These are phyloP conservation scores for Collybiopsis confluens DNA, from an alignment of 768 basidiomycete species.

Conservation along the genomic window DNA sequence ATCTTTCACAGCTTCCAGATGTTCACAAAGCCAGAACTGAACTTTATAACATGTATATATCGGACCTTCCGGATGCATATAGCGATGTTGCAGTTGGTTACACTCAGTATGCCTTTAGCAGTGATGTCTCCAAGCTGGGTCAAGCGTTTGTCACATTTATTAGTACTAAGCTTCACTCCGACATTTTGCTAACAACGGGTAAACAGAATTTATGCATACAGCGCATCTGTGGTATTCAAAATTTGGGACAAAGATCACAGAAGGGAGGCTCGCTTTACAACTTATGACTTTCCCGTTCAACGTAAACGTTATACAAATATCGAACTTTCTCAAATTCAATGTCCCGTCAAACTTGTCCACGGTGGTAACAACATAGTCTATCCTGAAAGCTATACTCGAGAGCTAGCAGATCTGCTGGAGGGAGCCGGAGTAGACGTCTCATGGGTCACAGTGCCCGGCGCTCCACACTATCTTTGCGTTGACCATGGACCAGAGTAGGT, in stretches of 20 bases:
- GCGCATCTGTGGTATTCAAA: not conserved
- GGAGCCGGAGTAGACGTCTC: slow-evolving; percentile 14
- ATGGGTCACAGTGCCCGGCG: slow-evolving; percentile 12
- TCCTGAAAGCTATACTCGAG: slow-evolving; percentile 10
- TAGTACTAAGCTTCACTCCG: not conserved
- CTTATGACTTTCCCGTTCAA: slow-evolving; percentile 14
- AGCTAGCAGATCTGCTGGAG: slow-evolving; percentile 15
- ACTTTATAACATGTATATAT: not conserved
- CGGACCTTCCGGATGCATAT: not conserved
- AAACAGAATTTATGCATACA: not conserved
- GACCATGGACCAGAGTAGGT: slow-evolving; percentile 14
- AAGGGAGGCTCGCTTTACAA: slow-evolving; percentile 8
- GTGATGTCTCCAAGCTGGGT: not conserved
- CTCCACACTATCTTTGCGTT: slow-evolving; percentile 17
- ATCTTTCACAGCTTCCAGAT: not conserved
- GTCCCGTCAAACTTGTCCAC: slow-evolving; percentile 19
- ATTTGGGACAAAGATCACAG: slow-evolving; percentile 13
- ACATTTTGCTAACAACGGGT: too few relatives aligned
- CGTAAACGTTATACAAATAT: slow-evolving; percentile 9
- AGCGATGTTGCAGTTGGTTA: not conserved
- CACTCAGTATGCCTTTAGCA: slow-evolving; percentile 1
- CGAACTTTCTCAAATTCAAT: slow-evolving; percentile 14
- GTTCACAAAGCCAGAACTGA: not conserved
- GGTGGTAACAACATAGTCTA: slow-evolving; percentile 21
- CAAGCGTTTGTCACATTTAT: not conserved